Evolutionary conservation across 208 protist species (phyloP).

Genomic region (Endotrypanum monterogeii): DNA sequence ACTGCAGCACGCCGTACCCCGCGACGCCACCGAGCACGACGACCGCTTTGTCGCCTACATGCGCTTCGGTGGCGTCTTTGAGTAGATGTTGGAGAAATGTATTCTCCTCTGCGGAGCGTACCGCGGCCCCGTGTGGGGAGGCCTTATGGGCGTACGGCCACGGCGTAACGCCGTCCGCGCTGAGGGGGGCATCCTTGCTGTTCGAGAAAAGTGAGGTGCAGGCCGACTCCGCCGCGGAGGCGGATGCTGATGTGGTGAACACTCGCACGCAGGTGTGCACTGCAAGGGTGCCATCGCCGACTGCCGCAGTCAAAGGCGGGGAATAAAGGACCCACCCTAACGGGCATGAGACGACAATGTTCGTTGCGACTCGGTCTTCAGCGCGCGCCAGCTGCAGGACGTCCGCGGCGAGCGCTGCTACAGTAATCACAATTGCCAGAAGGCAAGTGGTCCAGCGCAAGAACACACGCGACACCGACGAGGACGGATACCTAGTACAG

Average conservation of each 20-base stretch:
- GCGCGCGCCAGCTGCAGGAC: not conserved
- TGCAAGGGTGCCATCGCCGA: not conserved
- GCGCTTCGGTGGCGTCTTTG: not conserved
- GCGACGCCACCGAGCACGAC: conserved; percentile 27
- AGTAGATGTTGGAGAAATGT: conserved; percentile 9
- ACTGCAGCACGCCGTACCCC: conserved; percentile 26
- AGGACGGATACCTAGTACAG: no score
- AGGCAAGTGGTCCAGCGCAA: not conserved
- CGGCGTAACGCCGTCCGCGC: conserved; percentile 24
- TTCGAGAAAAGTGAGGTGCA: conserved; percentile 6
- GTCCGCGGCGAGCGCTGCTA: not conserved
- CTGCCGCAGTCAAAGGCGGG: not conserved
- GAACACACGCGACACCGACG: no score
- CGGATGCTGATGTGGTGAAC: conserved; percentile 6
- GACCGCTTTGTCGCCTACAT: conserved; percentile 1
- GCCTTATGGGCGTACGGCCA: conserved; percentile 25
- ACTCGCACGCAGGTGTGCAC: conserved; percentile 14
- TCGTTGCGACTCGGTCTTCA: not conserved
- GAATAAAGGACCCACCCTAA: conserved; percentile 28
- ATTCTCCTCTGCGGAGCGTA: conserved; percentile 21
- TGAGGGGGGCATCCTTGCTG: not conserved
- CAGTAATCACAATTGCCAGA: not conserved
- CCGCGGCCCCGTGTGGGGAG: conserved; percentile 14
- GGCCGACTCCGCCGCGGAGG: conserved; percentile 10
- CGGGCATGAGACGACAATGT: conserved; percentile 15